Percentiles rank a stretch among this genome's conserved stretches.
Evolutionary conservation across 2,329 filamentous ascomycete genomes (phyloP).

Genomic region (Simplicillium aogashimaense): DNA sequence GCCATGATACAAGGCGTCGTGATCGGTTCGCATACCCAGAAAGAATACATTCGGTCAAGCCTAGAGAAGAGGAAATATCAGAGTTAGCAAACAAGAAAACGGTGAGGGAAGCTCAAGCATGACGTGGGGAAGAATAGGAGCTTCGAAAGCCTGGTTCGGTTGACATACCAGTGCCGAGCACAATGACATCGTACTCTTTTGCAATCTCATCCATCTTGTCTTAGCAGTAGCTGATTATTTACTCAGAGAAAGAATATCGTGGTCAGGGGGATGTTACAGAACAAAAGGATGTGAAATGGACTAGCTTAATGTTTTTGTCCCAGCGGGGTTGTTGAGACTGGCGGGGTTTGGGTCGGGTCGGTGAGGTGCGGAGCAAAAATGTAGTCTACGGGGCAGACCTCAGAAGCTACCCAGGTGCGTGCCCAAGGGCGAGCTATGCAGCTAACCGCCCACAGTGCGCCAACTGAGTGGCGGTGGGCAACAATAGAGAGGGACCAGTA

Average conservation of each 20-base stretch:
- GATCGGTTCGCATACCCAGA: constrained; percentile 60
- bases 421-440: too few species aligned
- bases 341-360: background rate
- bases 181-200: constrained; percentile 96
- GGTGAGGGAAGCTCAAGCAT: constrained; percentile 5
- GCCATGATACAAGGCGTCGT: constrained; percentile 3
- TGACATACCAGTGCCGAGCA: constrained; percentile 85
- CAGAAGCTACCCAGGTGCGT: too few species aligned
- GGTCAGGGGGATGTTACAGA: background rate
- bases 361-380: too few species aligned
- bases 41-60: constrained; percentile 96
- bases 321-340: constrained; percentile 3
- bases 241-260: constrained; percentile 7
- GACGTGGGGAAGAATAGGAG: too few species aligned
- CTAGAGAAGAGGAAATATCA: constrained; percentile 36
- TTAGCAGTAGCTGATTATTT: constrained; percentile 4
- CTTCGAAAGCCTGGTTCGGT: background rate
- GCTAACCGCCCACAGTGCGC: too few species aligned
- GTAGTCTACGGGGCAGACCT: too few species aligned
- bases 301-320: constrained; percentile 3
- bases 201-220: constrained; percentile 90
- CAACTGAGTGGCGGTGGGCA: too few species aligned
- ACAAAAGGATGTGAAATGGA: background rate
- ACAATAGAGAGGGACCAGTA: too few species aligned
- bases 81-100: constrained; percentile 15